Percentiles rank a stretch among this genome's conserved stretches.
Conservation (phyloP, 345 rosid genomes). For the Tarenaya hassleriana region DNA sequence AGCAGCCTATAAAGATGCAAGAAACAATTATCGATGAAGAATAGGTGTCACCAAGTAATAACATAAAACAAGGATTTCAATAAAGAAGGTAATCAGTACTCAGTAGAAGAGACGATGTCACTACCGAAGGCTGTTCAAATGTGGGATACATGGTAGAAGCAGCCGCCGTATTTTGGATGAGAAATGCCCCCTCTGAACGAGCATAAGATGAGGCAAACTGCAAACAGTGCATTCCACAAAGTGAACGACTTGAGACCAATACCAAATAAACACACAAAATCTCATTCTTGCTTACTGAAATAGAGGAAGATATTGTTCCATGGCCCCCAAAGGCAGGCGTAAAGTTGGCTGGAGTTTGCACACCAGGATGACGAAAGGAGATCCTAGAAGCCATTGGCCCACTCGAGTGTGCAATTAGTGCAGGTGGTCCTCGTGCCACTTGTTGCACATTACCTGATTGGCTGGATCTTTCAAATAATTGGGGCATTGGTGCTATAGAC, state of each 20-base stretch:
- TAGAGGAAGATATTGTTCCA: conserved; percentile 52
- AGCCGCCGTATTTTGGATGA: conserved; percentile 35
- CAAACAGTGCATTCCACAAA: conserved; percentile 22
- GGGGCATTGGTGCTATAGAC: conserved; percentile 56
- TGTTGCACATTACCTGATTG: conserved; percentile 51
- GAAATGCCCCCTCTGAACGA: conserved; percentile 40
- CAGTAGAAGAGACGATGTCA: conserved; percentile 8
- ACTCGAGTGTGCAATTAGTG: conserved; percentile 47
- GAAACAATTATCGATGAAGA: conserved; percentile 7
- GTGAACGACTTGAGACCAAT: conserved; percentile 12
- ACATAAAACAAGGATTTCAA: not conserved
- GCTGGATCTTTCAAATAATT: conserved; percentile 52
- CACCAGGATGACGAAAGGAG: conserved; percentile 42
- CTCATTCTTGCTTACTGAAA: conserved; percentile 46
- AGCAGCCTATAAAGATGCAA: conserved; percentile 20
- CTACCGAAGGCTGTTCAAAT: conserved; percentile 44
- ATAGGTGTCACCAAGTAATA: conserved; percentile 9
- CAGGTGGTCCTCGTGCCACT: conserved; percentile 41
- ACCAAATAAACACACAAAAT: conserved; percentile 11
- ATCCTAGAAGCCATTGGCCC: conserved; percentile 45
- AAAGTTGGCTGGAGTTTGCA: conserved; percentile 44
- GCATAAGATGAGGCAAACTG: conserved; percentile 63
- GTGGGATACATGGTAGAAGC: conserved; percentile 34
- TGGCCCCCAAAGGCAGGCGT: conserved; percentile 50
- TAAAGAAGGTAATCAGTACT: conserved; percentile 13